A percentile compares a stretch with the other conserved stretches of the same genome.
phyloP scores from a whole-genome alignment of 257 asterid genomes.

The Lycium ferocissimum region DNA sequence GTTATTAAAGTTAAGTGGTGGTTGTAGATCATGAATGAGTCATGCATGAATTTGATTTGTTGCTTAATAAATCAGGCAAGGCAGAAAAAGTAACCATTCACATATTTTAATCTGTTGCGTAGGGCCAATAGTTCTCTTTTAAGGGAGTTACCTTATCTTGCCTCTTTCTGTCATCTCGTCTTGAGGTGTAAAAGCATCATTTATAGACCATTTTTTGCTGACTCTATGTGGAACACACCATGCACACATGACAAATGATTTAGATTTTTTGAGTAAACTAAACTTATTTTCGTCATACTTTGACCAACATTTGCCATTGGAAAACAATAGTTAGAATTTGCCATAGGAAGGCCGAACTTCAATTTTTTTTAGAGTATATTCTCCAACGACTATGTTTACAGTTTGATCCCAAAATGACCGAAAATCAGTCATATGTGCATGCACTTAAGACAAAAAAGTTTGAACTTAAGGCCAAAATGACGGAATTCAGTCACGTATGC shows the following conservation, averaged over 20 bases:
- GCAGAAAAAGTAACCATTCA: neutral
- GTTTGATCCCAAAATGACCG: too few relatives aligned
- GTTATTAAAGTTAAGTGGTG: neutral
- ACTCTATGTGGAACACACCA: neutral
- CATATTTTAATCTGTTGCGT: neutral
- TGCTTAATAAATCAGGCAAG: neutral
- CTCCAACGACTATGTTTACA: too few relatives aligned
- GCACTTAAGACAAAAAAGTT: too few relatives aligned
- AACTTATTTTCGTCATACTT: neutral
- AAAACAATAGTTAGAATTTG: too few relatives aligned
- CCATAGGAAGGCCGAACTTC: too few relatives aligned
- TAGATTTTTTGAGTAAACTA: neutral
- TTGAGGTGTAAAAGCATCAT: conserved; percentile 27
- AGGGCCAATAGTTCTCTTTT: neutral
- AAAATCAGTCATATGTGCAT: too few relatives aligned
- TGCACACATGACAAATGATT: neutral
- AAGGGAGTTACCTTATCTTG: neutral
- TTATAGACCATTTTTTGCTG: neutral
- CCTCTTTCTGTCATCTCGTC: neutral
- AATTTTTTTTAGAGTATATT: too few relatives aligned
- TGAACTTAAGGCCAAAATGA: too few relatives aligned
- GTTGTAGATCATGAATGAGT: neutral
- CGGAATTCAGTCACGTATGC: too few relatives aligned
- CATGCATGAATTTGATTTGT: neutral
- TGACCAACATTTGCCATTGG: neutral